Evolutionary conservation across 495 filamentous ascomycete species (phyloP).

Genomic region (Pseudevernia furfuracea): DNA sequence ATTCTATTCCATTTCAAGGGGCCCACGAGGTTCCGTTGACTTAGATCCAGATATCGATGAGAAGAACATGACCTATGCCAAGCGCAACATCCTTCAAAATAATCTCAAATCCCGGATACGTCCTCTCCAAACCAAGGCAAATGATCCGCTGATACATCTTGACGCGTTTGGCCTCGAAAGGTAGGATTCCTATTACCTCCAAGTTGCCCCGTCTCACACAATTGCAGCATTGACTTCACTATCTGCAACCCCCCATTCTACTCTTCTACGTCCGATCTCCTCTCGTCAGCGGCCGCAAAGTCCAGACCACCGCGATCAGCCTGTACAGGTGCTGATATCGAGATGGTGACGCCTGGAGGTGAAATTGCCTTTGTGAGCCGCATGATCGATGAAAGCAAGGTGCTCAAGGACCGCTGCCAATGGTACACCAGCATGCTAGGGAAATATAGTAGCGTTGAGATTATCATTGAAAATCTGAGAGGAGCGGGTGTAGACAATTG

Average conservation of each 20-base stretch:
- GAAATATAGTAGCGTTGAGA: constrained; percentile 62
- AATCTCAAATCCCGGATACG: constrained; percentile 55
- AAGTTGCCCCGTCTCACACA: background rate
- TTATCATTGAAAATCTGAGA: constrained; percentile 54
- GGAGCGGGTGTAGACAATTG: constrained; percentile 62
- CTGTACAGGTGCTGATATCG: constrained; percentile 73
- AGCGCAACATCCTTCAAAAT: constrained; percentile 57
- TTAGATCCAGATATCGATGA: constrained; percentile 61
- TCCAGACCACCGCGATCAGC: constrained; percentile 58
- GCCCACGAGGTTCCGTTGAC: background rate
- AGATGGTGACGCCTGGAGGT: constrained; percentile 84
- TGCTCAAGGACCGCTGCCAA: constrained; percentile 50
- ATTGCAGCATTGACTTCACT: constrained; percentile 64
- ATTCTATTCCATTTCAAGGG: background rate
- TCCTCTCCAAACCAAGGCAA: constrained; percentile 46
- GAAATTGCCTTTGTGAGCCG: constrained; percentile 72
- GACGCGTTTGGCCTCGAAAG: constrained; percentile 45
- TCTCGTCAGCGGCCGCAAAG: constrained; percentile 57
- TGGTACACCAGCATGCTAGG: constrained; percentile 96
- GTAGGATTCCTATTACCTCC: constrained; percentile 27
- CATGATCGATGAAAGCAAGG: constrained; percentile 67
- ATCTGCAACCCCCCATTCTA: constrained; percentile 98
- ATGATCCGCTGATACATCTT: constrained; percentile 54
- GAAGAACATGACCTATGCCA: constrained; percentile 57
- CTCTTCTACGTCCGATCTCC: constrained; percentile 59